Percentiles rank a stretch among this genome's conserved stretches.
Evolutionary conservation across 2,329 filamentous ascomycete species (phyloP).

Genomic region (Phialocephala sp.): DNA sequence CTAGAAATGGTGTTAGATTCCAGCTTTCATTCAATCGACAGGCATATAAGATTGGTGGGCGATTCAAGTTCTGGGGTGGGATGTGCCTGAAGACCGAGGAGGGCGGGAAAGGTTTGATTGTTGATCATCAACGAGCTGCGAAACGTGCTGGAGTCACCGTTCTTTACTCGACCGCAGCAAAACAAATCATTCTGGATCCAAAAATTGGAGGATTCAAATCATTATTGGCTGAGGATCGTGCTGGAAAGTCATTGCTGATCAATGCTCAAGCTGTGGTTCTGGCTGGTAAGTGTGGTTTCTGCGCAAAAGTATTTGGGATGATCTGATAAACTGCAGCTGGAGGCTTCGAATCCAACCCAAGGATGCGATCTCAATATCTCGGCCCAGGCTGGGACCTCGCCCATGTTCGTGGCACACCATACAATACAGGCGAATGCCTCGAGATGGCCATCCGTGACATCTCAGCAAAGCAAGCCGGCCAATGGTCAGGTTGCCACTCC

Average conservation of each 20-base stretch:
- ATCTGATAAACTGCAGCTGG: constrained; percentile 49
- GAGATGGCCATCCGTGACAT: constrained; percentile 57
- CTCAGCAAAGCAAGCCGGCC: constrained; percentile 57
- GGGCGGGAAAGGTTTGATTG: constrained; percentile 64
- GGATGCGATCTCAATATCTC: constrained; percentile 57
- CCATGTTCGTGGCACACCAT: constrained; percentile 65
- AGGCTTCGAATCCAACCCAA: constrained; percentile 67
- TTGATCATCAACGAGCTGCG: constrained; percentile 54
- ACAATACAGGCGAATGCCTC: constrained; percentile 66
- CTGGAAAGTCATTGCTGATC: constrained; percentile 39
- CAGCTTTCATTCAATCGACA: constrained; percentile 69
- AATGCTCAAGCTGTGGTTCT: constrained; percentile 53
- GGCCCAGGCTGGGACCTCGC: constrained; percentile 68
- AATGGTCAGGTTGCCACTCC: constrained; percentile 70
- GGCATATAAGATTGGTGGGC: constrained; percentile 65
- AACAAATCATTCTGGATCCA: constrained; percentile 46
- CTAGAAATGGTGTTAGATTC: constrained; percentile 59
- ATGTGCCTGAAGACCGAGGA: constrained; percentile 63
- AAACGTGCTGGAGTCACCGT: constrained; percentile 50
- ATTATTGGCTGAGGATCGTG: constrained; percentile 38
- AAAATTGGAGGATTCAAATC: constrained; percentile 42
- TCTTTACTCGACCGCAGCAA: constrained; percentile 53
- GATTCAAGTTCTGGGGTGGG: constrained; percentile 71
- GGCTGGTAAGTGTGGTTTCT: constrained; percentile 40
- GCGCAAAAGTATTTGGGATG: not conserved